phyloP scores from a whole-genome alignment of 2,329 filamentous ascomycete genomes.

The Dichotomopilus funicola region DNA sequence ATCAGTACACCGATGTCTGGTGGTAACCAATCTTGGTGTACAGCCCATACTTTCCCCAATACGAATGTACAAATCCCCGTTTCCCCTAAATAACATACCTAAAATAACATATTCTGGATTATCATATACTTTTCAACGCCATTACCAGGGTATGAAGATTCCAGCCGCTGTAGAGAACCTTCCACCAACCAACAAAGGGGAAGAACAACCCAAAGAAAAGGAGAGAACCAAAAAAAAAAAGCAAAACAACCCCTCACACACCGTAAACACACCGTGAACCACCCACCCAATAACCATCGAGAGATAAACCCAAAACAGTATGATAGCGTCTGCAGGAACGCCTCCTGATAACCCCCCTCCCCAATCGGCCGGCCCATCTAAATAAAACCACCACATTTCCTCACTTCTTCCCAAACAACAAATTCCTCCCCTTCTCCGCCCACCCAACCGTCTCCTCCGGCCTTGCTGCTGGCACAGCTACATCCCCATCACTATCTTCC shows the following conservation, averaged over 20 bases:
- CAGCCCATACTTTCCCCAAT: no score
- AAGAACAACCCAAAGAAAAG: background rate
- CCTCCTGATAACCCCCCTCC: no score
- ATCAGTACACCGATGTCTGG: no score
- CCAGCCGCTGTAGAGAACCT: background rate
- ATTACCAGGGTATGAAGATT: constrained; percentile 6
- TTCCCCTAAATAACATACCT: background rate
- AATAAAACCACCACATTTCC: no score
- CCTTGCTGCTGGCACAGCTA: constrained; percentile 7
- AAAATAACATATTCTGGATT: background rate
- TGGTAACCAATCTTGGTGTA: no score
- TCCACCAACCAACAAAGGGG: background rate
- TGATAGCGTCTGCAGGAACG: background rate
- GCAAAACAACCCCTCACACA: background rate
- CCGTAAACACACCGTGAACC: background rate
- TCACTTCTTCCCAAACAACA: constrained; percentile 24
- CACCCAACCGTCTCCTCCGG: constrained; percentile 11
- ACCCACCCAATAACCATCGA: background rate
- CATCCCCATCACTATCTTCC: background rate
- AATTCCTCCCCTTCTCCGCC: constrained; percentile 25
- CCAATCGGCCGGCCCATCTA: no score
- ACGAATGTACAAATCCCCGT: no score
- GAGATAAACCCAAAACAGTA: background rate
- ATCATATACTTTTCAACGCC: constrained; percentile 1
- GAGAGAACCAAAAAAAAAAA: background rate